Percentiles rank a stretch among this genome's conserved stretches.
phyloP scores from a whole-genome alignment of 306 rosid species.

The Chamaecrista fasciculata region DNA sequence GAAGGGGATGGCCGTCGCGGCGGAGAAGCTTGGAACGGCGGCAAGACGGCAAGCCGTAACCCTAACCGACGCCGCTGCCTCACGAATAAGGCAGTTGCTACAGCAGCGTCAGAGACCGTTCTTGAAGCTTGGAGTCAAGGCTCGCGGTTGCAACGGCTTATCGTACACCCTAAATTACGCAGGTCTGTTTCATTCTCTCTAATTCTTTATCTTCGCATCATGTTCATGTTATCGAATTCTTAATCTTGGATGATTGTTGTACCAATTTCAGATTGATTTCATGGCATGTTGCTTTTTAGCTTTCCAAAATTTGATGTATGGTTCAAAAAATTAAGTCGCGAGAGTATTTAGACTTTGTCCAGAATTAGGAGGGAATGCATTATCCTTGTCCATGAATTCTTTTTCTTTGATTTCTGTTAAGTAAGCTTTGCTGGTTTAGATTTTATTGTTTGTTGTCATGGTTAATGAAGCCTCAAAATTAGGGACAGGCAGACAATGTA shows the following conservation, averaged over 20 bases:
- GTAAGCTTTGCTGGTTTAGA: neutral
- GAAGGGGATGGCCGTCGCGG: conserved; percentile 40
- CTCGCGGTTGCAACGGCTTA: conserved; percentile 91
- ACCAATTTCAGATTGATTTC: neutral
- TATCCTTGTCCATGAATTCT: neutral
- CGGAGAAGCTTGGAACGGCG: conserved; percentile 40
- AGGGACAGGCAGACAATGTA: neutral
- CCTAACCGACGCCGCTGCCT: conserved; percentile 76
- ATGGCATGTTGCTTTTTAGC: too few species aligned
- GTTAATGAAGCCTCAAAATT: neutral
- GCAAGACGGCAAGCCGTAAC: conserved; percentile 64
- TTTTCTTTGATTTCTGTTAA: neutral
- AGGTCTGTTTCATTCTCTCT: conserved; percentile 35
- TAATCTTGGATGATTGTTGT: neutral
- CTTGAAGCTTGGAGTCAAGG: conserved; percentile 83
- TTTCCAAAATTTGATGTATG: too few species aligned
- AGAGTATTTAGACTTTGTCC: neutral
- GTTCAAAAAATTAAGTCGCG: too few species aligned
- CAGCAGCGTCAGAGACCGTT: conserved; percentile 71
- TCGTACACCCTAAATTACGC: conserved; percentile 88
- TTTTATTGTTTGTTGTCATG: neutral
- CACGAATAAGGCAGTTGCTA: conserved; percentile 55
- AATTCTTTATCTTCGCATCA: too few species aligned
- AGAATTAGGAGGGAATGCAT: too few species aligned
- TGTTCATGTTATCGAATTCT: neutral